Base-by-base conservation (phyloP, 2,329 filamentous ascomycete species). In the Cladosporium colombiae region DNA sequence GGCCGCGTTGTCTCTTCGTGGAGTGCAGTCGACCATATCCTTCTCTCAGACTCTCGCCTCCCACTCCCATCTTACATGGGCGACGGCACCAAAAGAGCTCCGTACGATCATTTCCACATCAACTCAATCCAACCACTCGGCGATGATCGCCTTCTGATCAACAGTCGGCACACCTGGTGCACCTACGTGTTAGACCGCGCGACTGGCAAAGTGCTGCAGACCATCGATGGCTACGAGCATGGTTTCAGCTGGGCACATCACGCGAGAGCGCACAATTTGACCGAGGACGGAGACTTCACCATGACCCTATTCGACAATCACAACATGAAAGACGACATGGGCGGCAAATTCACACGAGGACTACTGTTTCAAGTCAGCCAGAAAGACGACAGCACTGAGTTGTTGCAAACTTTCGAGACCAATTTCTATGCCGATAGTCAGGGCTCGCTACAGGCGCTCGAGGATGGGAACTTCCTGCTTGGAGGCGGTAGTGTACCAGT, bases 1-100 rank as follows among this genome's bases (percentile, higher is more conserved):
- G 73, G 74, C 29, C 71, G 80, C 27, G 68, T 82, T 2, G 64
- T 82, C 1, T 82, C 79, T 63, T 70, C 66, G 6, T 82, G 81
- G 81, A 80, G 76, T 40, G 73, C 78, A 2, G 67, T 81, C 0
- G 76, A 77, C 1, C 78, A 81, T 50, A 57, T 73, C 3, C 69
- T 68, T 10, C 53, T 73, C 27, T 65, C 60, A 3, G 56, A 64
- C 10, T 70, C 70, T 29, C 65, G 67, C n/a, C 59, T 66, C 7
- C 65, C 68, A 5, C 49, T 67, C 1, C 59, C 59, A 14, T 62
- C 59, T 13, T 52, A 62, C 29, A 62, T 62, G 59, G 59, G 59
- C 3, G 59, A 62, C 60, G 63, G n/a, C 61, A 68, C 31, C 16
- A 33, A 40, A 66, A 23, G 57, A 29, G 35, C 56, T 1, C 70